A percentile compares a stretch with the other conserved stretches of the same genome.
These are phyloP conservation scores for Tricholomella constricta DNA, from an alignment of 768 basidiomycete species.

Conservation along the genomic window DNA sequence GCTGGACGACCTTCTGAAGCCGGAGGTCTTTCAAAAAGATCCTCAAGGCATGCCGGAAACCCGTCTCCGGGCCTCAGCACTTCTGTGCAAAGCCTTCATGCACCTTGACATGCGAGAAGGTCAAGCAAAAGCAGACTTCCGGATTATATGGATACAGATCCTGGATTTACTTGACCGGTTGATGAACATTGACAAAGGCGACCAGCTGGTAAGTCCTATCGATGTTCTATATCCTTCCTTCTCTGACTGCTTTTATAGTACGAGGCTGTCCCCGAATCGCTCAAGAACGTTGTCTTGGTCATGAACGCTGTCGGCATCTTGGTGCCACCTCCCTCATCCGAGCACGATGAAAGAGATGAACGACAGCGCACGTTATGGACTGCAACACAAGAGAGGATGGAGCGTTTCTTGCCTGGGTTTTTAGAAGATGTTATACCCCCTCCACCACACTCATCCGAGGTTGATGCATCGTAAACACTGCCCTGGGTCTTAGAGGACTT, in stretches of 20 bases:
- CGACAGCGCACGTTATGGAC: constrained; percentile 77
- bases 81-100: constrained; percentile 95
- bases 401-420: constrained; percentile 91
- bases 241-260: constrained; percentile 50
- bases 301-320: constrained; percentile 91
- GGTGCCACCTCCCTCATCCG: constrained; percentile 55
- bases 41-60: constrained; percentile 91
- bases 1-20: constrained; percentile 86
- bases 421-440: constrained; percentile 66
- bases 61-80: constrained; percentile 80
- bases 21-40: constrained; percentile 77
- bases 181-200: constrained; percentile 83
- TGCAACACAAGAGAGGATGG: constrained; percentile 82
- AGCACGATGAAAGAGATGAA: constrained; percentile 52
- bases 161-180: constrained; percentile 86
- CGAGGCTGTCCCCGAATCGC: constrained; percentile 93
- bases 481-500: not conserved
- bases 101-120: constrained; percentile 82
- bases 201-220: constrained; percentile 71
- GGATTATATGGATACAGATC: constrained; percentile 85
- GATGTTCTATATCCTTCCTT: not conserved
- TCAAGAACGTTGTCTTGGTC: constrained; percentile 95
- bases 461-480: constrained; percentile 1
- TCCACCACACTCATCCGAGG: constrained; percentile 17
- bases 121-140: constrained; percentile 59